Percentiles rank a stretch among this genome's conserved stretches.
These are phyloP conservation scores for Zygosaccharomyces bisporus DNA, from an alignment of 805 yeast species.

Conservation along the genomic window DNA sequence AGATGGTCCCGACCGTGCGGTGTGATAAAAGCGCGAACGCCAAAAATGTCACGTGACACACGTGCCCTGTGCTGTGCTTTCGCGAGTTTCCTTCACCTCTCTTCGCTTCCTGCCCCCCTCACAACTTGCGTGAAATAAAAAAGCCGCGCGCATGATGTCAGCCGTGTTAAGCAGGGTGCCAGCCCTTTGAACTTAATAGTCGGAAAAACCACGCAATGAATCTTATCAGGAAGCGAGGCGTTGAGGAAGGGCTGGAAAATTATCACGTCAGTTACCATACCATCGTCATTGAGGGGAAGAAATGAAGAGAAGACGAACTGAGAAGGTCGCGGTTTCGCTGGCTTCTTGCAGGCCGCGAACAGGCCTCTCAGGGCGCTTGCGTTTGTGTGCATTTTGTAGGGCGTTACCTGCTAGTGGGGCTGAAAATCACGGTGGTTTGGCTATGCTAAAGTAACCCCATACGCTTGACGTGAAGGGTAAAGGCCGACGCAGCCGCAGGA, in stretches of 20 bases:
- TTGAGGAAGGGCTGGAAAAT: background rate
- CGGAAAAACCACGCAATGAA: conserved; percentile 7
- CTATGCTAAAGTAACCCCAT: background rate
- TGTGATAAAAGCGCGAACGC: too few relatives aligned
- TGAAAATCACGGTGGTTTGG: background rate
- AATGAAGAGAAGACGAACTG: too few relatives aligned
- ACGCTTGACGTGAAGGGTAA: background rate
- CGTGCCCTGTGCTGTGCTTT: too few relatives aligned
- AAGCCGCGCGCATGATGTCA: background rate
- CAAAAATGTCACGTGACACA: too few relatives aligned
- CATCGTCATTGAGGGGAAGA: background rate
- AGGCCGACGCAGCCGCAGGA: background rate
- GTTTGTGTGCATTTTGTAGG: too few relatives aligned
- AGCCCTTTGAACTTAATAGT: background rate
- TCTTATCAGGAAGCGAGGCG: background rate
- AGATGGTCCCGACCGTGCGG: too few relatives aligned
- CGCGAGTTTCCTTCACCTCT: too few relatives aligned
- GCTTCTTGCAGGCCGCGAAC: background rate
- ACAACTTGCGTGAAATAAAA: conserved; percentile 3
- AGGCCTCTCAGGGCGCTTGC: too few relatives aligned
- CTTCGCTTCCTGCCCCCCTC: too few relatives aligned
- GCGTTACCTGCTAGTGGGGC: background rate
- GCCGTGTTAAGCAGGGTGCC: background rate
- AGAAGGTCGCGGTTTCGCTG: too few relatives aligned
- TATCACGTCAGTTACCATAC: background rate